These are phyloP conservation scores for Linderina pennispora DNA, from an alignment of 192 early-diverging fungal species.

Conservation along the genomic window DNA sequence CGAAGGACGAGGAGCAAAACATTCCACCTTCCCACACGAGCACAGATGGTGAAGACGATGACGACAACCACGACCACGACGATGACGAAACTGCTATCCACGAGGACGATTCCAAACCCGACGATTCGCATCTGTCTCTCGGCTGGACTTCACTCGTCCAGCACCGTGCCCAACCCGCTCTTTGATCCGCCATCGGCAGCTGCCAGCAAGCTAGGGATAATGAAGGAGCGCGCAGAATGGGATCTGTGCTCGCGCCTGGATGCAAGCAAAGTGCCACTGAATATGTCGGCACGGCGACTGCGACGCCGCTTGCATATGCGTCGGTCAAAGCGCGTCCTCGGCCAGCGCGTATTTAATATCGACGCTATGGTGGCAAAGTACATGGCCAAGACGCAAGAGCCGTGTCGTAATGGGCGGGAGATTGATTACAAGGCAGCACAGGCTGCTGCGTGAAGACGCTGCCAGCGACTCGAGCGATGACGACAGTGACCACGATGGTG, in stretches of 20 bases:
- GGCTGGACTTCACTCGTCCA: too few species aligned
- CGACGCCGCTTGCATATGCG: constrained; percentile 42
- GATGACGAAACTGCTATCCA: too few species aligned
- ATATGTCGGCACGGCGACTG: constrained; percentile 18
- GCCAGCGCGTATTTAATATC: constrained; percentile 61
- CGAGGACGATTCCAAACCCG: too few species aligned
- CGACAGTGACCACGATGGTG: not conserved
- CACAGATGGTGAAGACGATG: too few species aligned
- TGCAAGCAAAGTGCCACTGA: constrained; percentile 2
- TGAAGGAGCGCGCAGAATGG: constrained; percentile 32
- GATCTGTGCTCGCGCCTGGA: constrained; percentile 20
- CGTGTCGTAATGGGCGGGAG: constrained; percentile 8
- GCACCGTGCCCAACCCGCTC: too few species aligned
- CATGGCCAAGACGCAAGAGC: constrained; percentile 14
- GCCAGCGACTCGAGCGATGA: not conserved
- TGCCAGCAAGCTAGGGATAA: not conserved
- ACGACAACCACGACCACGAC: too few species aligned
- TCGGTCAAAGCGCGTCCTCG: constrained; percentile 57
- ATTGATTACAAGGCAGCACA: constrained; percentile 17
- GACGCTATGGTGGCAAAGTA: constrained; percentile 45
- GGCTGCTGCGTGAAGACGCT: not conserved
- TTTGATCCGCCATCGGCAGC: too few species aligned
- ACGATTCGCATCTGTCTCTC: too few species aligned
- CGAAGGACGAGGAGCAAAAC: too few species aligned
- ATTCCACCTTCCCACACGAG: too few species aligned